phyloP scores from a whole-genome alignment of 2,329 filamentous ascomycete species.

The Immersiporthe knoxdaviesiana region DNA sequence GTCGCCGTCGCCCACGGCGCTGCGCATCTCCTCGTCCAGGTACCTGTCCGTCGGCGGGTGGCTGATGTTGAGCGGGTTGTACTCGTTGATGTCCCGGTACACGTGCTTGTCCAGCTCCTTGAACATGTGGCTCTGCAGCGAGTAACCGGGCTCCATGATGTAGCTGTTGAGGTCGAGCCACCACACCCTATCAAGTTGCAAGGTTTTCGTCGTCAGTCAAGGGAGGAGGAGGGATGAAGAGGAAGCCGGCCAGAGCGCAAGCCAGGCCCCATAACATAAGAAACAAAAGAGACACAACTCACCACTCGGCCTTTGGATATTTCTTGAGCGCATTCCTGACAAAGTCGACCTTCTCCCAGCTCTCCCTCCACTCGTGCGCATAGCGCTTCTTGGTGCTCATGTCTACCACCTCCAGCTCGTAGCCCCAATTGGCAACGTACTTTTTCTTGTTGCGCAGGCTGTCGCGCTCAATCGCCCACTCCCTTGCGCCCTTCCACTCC shows the following conservation, averaged over 20 bases:
- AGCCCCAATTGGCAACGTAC: constrained; percentile 87
- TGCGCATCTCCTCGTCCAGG: constrained; percentile 75
- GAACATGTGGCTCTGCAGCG: constrained; percentile 89
- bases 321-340: constrained; percentile 87
- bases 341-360: constrained; percentile 98
- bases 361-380: constrained; percentile 97
- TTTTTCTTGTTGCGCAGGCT: constrained; percentile 93
- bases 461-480: constrained; percentile 98
- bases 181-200: constrained; percentile 80
- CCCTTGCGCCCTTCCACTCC: constrained; percentile 96
- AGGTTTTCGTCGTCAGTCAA: neutral
- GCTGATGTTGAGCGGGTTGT: constrained; percentile 91
- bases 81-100: constrained; percentile 95
- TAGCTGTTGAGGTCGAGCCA: constrained; percentile 98
- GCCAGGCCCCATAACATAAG: too few species aligned
- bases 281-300: constrained; percentile 42
- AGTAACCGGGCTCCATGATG: constrained; percentile 94
- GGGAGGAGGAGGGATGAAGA: constrained; percentile 31
- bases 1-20: constrained; percentile 76
- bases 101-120: constrained; percentile 72
- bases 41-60: constrained; percentile 77
- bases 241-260: neutral
- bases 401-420: constrained; percentile 93
- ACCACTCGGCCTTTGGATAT: constrained; percentile 97
- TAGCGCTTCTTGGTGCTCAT: constrained; percentile 99